Percentiles rank a stretch among this genome's conserved stretches.
Evolutionary conservation across 306 rosid genomes (phyloP).

Genomic region (Casuarina equisetifolia): DNA sequence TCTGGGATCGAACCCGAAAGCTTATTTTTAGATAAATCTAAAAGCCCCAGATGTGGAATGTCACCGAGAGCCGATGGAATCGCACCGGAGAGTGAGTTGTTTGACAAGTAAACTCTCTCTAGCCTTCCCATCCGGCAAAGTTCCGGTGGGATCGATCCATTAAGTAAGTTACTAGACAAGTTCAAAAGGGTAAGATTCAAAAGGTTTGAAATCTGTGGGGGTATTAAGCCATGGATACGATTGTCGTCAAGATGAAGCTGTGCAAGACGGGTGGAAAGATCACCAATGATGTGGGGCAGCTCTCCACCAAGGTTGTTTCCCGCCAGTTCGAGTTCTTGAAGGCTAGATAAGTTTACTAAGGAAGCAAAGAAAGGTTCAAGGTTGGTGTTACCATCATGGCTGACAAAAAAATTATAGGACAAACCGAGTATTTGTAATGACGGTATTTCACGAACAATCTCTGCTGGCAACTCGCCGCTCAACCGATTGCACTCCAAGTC

Average conservation of each 20-base stretch:
- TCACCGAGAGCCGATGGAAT: slow-evolving; percentile 71
- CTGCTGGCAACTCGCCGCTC: slow-evolving; percentile 60
- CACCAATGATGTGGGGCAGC: slow-evolving; percentile 68
- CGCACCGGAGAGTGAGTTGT: slow-evolving; percentile 80
- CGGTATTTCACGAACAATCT: slow-evolving; percentile 53
- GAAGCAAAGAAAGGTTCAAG: slow-evolving; percentile 81
- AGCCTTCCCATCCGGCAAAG: slow-evolving; percentile 57
- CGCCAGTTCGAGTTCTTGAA: slow-evolving; percentile 84
- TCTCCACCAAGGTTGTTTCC: slow-evolving; percentile 79
- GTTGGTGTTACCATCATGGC: slow-evolving; percentile 78
- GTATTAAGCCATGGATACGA: slow-evolving; percentile 68
- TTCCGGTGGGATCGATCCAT: slow-evolving; percentile 72
- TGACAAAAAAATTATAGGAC: slow-evolving; percentile 67
- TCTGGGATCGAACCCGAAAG: slow-evolving; percentile 85
- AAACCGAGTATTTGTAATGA: slow-evolving; percentile 69
- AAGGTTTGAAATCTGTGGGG: slow-evolving; percentile 74
- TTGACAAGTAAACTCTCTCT: slow-evolving; percentile 72
- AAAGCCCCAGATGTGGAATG: slow-evolving; percentile 72
- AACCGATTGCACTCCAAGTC: slow-evolving; percentile 79
- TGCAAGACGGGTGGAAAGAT: slow-evolving; percentile 60
- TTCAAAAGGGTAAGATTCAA: slow-evolving; percentile 72
- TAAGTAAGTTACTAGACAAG: slow-evolving; percentile 70
- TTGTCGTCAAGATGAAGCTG: slow-evolving; percentile 68
- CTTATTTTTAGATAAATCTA: slow-evolving; percentile 76
- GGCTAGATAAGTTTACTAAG: slow-evolving; percentile 50